Percentiles rank a stretch among this genome's conserved stretches.
These are phyloP conservation scores for Quercus engelmannii DNA, from an alignment of 306 rosid species.

Conservation along the genomic window DNA sequence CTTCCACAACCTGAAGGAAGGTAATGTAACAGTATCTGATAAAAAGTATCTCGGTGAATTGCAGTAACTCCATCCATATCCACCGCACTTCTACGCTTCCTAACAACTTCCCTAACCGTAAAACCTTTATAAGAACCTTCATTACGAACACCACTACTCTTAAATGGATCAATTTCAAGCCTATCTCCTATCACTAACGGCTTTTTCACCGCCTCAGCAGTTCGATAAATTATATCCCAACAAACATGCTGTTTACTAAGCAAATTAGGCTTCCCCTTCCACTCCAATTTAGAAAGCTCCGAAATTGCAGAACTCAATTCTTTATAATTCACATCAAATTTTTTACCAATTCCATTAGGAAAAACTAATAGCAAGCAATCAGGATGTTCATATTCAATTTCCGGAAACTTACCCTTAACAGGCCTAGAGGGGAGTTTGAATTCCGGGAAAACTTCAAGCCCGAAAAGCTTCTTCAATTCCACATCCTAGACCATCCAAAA, in stretches of 20 bases:
- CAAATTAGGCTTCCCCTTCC: conserved; percentile 76
- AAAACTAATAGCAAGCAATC: conserved; percentile 80
- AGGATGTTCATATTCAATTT: conserved; percentile 87
- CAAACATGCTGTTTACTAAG: conserved; percentile 88
- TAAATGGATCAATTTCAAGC: conserved; percentile 51
- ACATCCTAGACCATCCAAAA: conserved; percentile 72
- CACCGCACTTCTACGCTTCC: conserved; percentile 93
- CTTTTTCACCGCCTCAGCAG: conserved; percentile 74
- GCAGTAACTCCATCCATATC: conserved; percentile 82
- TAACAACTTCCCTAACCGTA: conserved; percentile 64
- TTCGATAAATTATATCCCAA: conserved; percentile 82
- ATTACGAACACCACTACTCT: conserved; percentile 50
- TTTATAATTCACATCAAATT: conserved; percentile 54
- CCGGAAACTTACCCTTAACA: conserved; percentile 69
- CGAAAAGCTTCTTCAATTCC: conserved; percentile 80
- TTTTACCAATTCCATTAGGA: conserved; percentile 41
- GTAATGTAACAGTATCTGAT: conserved; percentile 80
- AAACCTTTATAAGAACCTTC: conserved; percentile 49
- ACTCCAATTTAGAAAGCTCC: conserved; percentile 52
- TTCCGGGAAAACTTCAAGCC: conserved; percentile 52
- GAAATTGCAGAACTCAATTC: conserved; percentile 51
- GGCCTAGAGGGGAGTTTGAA: conserved; percentile 59
- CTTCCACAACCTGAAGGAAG: conserved; percentile 73
- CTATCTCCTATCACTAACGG: conserved; percentile 33
- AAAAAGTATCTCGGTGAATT: conserved; percentile 65